Conservation (phyloP, 495 filamentous ascomycete species). For the Daldinia bambusicola region DNA sequence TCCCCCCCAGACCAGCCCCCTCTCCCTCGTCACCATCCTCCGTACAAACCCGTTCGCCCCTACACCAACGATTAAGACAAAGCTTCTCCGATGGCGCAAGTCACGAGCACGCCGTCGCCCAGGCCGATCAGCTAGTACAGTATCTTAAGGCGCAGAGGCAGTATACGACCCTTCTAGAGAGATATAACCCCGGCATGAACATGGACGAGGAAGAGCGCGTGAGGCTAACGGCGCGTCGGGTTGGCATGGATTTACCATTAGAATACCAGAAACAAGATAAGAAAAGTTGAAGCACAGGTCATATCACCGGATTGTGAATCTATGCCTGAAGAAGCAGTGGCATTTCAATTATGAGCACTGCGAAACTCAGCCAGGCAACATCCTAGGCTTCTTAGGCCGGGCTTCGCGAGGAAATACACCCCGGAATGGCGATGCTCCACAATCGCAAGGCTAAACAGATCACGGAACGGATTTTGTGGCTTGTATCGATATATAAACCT, state of each 20-base stretch:
- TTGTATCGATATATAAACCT: neutral
- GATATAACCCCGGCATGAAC: conserved; percentile 90
- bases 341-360: neutral
- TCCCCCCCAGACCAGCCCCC: conserved; percentile 74
- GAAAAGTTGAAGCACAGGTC: conserved; percentile 11
- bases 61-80: conserved; percentile 68
- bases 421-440: neutral
- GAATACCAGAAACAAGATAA: conserved; percentile 49
- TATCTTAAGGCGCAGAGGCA: conserved; percentile 85
- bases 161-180: conserved; percentile 81
- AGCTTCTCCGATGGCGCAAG: conserved; percentile 55
- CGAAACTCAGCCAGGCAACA: neutral
- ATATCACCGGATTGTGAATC: neutral
- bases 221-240: conserved; percentile 81
- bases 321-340: neutral
- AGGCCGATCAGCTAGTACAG: conserved; percentile 78
- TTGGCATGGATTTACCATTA: conserved; percentile 86
- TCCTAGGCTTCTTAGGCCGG: neutral
- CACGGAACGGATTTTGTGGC: no score
- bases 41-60: conserved; percentile 60
- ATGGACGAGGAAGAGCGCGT: conserved; percentile 88
- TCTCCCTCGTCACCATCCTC: conserved; percentile 52
- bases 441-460: no score
- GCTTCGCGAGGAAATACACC: neutral
- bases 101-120: conserved; percentile 56